phyloP scores from a whole-genome alignment of 495 filamentous ascomycete genomes.

The Filosporella fistucella region DNA sequence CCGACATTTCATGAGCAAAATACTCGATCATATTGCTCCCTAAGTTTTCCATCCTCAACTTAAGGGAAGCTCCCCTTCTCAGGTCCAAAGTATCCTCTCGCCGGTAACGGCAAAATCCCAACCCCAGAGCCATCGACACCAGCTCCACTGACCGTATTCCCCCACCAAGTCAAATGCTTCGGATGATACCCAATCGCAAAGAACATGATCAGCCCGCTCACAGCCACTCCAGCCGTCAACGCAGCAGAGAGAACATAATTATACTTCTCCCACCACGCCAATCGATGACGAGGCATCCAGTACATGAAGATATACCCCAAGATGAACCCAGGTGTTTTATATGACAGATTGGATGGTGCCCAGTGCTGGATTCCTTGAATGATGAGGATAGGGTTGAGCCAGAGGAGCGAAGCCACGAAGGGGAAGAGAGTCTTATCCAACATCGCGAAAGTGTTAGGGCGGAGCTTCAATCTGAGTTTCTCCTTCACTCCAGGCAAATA shows the following conservation, averaged over 20 bases:
- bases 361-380: slow-evolving; percentile 62
- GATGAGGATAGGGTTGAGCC: slow-evolving; percentile 55
- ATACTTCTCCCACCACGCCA: slow-evolving; percentile 68
- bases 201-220: slow-evolving; percentile 68
- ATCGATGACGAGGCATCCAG: slow-evolving; percentile 45
- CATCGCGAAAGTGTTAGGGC: slow-evolving; percentile 23
- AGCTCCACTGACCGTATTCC: slow-evolving; percentile 38
- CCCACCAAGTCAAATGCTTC: slow-evolving; percentile 60
- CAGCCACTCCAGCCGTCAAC: slow-evolving; percentile 61
- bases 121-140: slow-evolving; percentile 27
- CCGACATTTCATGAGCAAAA: no score
- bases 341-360: slow-evolving; percentile 43
- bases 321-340: slow-evolving; percentile 56
- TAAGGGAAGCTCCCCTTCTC: slow-evolving; percentile 32
- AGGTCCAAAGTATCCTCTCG: slow-evolving; percentile 32
- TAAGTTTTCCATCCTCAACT: no score
- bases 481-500: slow-evolving; percentile 24
- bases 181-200: slow-evolving; percentile 55
- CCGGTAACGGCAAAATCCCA: slow-evolving; percentile 27
- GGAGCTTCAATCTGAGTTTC: slow-evolving; percentile 10
- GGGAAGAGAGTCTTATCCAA: slow-evolving; percentile 7
- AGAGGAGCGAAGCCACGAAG: slow-evolving; percentile 21
- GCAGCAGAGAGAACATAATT: slow-evolving; percentile 74
- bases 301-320: slow-evolving; percentile 65
- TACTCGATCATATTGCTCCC: no score